Evolutionary conservation across 192 early-diverging fungal species (phyloP).

Genomic region (Entomortierella beljakovae): DNA sequence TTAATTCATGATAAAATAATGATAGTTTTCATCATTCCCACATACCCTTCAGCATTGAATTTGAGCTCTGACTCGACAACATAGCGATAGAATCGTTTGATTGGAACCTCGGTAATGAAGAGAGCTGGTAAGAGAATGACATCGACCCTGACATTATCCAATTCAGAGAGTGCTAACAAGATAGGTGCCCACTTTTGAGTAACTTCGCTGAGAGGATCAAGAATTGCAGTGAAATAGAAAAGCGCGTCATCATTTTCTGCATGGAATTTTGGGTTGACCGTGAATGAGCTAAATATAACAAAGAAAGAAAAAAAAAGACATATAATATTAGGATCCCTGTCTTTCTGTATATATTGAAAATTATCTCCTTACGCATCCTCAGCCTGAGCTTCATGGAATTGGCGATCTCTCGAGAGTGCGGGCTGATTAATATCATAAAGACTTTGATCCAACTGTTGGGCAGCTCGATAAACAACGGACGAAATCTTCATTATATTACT

Average conservation of each 20-base stretch:
- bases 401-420: constrained; percentile 25
- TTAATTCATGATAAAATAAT: not conserved
- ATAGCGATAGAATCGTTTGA: constrained; percentile 93
- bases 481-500: constrained; percentile 38
- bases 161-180: constrained; percentile 70
- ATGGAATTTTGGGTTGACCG: constrained; percentile 25
- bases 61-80: constrained; percentile 70
- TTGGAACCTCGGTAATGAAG: constrained; percentile 71
- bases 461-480: constrained; percentile 19
- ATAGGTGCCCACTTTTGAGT: constrained; percentile 86
- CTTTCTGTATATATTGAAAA: not conserved
- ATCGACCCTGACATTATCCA: constrained; percentile 74
- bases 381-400: constrained; percentile 14
- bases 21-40: too few species aligned
- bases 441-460: constrained; percentile 29
- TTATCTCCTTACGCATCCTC: constrained; percentile 32
- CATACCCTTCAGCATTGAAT: constrained; percentile 70
- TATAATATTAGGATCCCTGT: not conserved
- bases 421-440: constrained; percentile 45
- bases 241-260: constrained; percentile 35
- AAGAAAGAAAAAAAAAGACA: not conserved
- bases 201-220: constrained; percentile 84
- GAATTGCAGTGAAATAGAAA: constrained; percentile 62
- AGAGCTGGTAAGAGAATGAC: constrained; percentile 75
- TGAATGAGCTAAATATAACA: constrained; percentile 19